Base-by-base conservation (phyloP, 257 asterid genomes). In the Plantago elongata region DNA sequence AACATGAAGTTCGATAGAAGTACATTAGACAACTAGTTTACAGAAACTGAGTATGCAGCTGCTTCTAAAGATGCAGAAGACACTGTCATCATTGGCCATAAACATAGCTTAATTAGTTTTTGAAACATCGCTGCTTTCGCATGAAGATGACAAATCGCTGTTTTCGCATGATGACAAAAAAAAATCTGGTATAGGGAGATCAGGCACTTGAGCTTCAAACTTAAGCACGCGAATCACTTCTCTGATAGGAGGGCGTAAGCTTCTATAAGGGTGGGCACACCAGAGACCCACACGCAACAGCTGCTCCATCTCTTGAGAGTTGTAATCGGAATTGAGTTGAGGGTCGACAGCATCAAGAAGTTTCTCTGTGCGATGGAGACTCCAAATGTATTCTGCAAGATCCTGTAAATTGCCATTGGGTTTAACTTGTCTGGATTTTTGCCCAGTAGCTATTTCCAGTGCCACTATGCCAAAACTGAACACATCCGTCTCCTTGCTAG, bases 391-490 rank as follows among this genome's bases (percentile, higher is more conserved):
- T 63, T 65, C 73, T 45, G 43, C 70, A 68, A 66, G 8, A 34
- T 34, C 40, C 27, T 22, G 40, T 34, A 34, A 5, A 34, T 5
- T 1, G 40, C 40, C 40, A 22, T 5, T 66, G 30, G 6, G 15
- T 51, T 8, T 10, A 12, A 1, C 12, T 1, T 45, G 9, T 57
- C 27, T 40, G 8, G n/a, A 30, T 13, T 48, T 68, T 30, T 60
- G 68, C 14, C 78, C 81, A 3, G 62, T 54, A 1, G 78, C 78
- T 13, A 76, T 76, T 61, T 76, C 81, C 13, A 76, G 22, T 2
- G 50, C 63, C 54, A 76, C 78, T 0, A 72, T 29, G 17, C 81
- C 81, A 45, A 76, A 76, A 47, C 81, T 76, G 10, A 61, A 76
- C 12, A 76, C 75, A 13, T 72, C 81, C 1, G 73, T 68, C 30